phyloP scores from a whole-genome alignment of 2,329 filamentous ascomycete genomes.

The Paracamarosporium sp. region DNA sequence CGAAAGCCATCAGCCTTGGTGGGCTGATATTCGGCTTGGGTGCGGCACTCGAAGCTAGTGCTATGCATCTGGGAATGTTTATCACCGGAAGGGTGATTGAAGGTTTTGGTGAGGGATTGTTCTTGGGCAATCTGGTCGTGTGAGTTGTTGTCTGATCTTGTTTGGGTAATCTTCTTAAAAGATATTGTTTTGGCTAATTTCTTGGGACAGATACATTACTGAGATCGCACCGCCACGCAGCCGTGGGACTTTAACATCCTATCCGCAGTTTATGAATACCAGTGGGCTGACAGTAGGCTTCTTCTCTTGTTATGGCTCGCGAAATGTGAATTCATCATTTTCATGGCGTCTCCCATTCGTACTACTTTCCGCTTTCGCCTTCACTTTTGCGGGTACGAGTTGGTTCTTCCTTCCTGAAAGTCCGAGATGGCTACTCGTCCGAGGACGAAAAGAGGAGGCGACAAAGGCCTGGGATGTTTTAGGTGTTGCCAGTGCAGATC shows the following conservation, averaged over 20 bases:
- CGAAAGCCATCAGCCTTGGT: constrained; percentile 58
- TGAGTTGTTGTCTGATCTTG: too few relatives aligned
- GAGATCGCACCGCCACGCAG: constrained; percentile 63
- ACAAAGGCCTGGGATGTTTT: constrained; percentile 14
- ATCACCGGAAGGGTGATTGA: constrained; percentile 61
- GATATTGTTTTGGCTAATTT: background rate
- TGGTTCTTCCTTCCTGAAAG: constrained; percentile 17
- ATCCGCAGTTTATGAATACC: constrained; percentile 61
- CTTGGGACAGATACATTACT: constrained; percentile 58
- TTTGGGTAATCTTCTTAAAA: too few relatives aligned
- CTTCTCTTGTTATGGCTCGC: constrained; percentile 66
- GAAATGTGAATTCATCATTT: constrained; percentile 51
- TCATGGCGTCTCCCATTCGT: constrained; percentile 66
- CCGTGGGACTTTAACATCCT: constrained; percentile 59
- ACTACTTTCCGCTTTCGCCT: constrained; percentile 50
- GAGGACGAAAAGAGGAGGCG: constrained; percentile 10
- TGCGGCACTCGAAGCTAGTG: constrained; percentile 59
- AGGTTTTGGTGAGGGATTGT: constrained; percentile 65
- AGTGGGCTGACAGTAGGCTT: constrained; percentile 62
- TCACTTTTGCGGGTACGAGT: constrained; percentile 3
- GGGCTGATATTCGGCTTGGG: constrained; percentile 62
- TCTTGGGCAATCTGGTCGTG: constrained; percentile 62
- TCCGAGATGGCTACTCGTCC: constrained; percentile 24
- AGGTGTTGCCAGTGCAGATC: constrained; percentile 3
- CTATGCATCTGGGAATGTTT: constrained; percentile 59